Conservation (phyloP, 2,329 filamentous ascomycete species). For the Elsinoe batatas region DNA sequence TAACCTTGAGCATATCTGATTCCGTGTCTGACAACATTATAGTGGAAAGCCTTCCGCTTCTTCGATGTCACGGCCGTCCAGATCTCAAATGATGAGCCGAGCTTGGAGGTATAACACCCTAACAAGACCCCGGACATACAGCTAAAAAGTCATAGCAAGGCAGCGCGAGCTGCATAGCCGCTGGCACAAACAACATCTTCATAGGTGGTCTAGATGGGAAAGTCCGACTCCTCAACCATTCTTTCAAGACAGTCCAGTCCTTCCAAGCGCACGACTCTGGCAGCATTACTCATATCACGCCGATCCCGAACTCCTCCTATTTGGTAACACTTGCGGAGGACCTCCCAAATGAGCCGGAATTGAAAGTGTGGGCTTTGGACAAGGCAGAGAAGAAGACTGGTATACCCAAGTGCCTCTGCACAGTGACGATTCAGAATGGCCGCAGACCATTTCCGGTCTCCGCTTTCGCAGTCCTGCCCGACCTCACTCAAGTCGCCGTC, state of each 20-base stretch:
- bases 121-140: conserved; percentile 1
- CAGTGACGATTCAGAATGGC: conserved; percentile 76
- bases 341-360: conserved; percentile 70
- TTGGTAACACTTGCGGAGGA: conserved; percentile 85
- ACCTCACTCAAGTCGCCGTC: conserved; percentile 84
- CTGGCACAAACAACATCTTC: conserved; percentile 82
- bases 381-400: conserved; percentile 91
- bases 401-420: conserved; percentile 77
- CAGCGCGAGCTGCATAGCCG: conserved; percentile 73
- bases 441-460: conserved; percentile 92
- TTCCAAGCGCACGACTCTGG: conserved; percentile 79
- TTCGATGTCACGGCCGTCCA: conserved; percentile 87
- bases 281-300: conserved; percentile 82
- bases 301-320: conserved; percentile 76
- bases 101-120: conserved; percentile 69
- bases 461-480: conserved; percentile 76
- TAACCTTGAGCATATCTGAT: neutral
- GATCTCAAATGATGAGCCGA: conserved; percentile 63
- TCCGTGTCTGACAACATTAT: conserved; percentile 13
- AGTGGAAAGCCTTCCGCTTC: conserved; percentile 99
- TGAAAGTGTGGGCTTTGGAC: conserved; percentile 97
- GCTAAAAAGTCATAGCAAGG: conserved; percentile 30
- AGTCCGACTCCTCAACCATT: conserved; percentile 76
- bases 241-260: conserved; percentile 75
- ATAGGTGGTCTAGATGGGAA: conserved; percentile 75